Conservation (phyloP, 768 basidiomycete genomes). For the Cyclocybe aegerita region DNA sequence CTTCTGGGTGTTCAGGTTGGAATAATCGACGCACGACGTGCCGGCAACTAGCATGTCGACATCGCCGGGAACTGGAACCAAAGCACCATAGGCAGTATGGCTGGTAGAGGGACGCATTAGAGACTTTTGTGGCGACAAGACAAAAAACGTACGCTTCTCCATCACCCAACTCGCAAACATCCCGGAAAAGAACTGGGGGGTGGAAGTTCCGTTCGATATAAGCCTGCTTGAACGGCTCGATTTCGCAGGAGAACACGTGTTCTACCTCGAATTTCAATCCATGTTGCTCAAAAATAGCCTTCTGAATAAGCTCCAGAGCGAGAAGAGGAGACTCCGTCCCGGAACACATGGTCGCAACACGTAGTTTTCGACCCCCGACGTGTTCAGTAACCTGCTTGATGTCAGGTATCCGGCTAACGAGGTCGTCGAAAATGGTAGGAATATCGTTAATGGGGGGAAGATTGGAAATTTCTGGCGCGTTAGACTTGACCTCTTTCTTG, state of each 20-base stretch:
- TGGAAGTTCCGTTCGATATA: slow-evolving; percentile 97
- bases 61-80: slow-evolving; percentile 83
- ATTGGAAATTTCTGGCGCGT: slow-evolving; percentile 56
- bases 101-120: slow-evolving; percentile 36
- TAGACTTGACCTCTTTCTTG: slow-evolving; percentile 37
- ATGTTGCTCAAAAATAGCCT: slow-evolving; percentile 69
- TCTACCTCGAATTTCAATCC: slow-evolving; percentile 68
- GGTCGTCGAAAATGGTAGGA: slow-evolving; percentile 73
- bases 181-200: slow-evolving; percentile 89
- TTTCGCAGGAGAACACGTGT: slow-evolving; percentile 96
- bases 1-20: slow-evolving; percentile 91
- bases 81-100: slow-evolving; percentile 88
- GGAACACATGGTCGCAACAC: slow-evolving; percentile 97
- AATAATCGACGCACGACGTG: slow-evolving; percentile 96
- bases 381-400: slow-evolving; percentile 67
- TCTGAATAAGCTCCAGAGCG: slow-evolving; percentile 81
- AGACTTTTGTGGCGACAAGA: not conserved
- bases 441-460: slow-evolving; percentile 77
- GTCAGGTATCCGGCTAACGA: slow-evolving; percentile 63
- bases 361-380: slow-evolving; percentile 77
- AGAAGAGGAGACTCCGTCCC: slow-evolving; percentile 95
- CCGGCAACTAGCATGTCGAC: slow-evolving; percentile 91
- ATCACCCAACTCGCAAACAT: slow-evolving; percentile 87
- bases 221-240: slow-evolving; percentile 96
- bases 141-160: slow-evolving; percentile 63